Conservation (phyloP, 78 protist genomes). For the slime mould (Dictyostelium discoideum) region DNA sequence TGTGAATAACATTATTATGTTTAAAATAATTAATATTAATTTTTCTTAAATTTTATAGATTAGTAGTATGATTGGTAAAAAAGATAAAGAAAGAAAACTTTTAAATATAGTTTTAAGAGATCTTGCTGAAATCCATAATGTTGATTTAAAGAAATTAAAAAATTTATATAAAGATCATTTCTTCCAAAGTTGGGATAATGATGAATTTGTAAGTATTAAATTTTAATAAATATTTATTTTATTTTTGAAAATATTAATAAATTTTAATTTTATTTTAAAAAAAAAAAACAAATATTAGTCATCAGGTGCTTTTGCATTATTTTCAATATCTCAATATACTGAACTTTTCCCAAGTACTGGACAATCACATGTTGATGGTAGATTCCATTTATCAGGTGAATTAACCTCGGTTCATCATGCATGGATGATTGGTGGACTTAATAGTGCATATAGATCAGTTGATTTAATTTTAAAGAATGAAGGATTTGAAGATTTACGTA, state of each 20-base stretch:
- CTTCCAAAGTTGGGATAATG: conserved; percentile 6
- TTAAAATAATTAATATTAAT: too few species aligned
- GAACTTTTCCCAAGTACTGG: background rate
- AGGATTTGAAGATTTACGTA: conserved; percentile 5
- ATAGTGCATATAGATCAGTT: conserved; percentile 38
- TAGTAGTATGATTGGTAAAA: background rate
- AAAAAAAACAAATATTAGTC: background rate
- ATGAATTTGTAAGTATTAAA: background rate
- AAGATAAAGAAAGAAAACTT: background rate
- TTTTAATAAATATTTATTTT: too few species aligned
- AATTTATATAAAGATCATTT: background rate
- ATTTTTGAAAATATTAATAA: too few species aligned
- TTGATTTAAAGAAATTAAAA: background rate
- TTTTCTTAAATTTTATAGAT: background rate
- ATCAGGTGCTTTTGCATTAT: conserved; percentile 36
- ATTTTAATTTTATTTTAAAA: too few species aligned
- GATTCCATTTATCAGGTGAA: conserved; percentile 35
- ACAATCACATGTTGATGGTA: conserved; percentile 22
- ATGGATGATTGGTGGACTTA: conserved; percentile 35
- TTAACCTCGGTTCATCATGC: conserved; percentile 28
- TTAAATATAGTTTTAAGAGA: background rate
- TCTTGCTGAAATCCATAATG: conserved; percentile 9
- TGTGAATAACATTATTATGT: too few species aligned
- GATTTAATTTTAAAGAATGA: background rate
- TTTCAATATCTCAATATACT: conserved; percentile 12